These are phyloP conservation scores for Phialemonium atrogriseum DNA, from an alignment of 2,329 filamentous ascomycete species.

Conservation along the genomic window DNA sequence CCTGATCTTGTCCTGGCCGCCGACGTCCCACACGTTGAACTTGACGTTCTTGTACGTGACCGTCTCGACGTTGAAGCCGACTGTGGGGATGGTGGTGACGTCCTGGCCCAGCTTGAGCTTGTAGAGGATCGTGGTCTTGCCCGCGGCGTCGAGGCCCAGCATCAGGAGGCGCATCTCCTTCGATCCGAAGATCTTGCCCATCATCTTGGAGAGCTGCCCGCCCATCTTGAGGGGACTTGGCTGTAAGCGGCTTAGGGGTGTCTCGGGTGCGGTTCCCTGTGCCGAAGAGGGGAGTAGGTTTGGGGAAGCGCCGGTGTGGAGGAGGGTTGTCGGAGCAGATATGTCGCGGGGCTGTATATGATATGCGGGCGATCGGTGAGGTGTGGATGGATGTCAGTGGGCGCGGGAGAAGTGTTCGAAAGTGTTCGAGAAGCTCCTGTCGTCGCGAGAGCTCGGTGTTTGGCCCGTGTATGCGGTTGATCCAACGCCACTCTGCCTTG, in stretches of 20 bases:
- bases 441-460: no score
- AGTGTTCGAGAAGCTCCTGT: no score
- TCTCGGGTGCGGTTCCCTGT: no score
- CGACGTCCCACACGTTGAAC: conserved; percentile 99
- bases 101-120: conserved; percentile 98
- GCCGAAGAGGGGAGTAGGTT: no score
- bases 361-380: no score
- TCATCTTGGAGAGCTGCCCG: conserved; percentile 87
- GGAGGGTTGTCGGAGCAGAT: no score
- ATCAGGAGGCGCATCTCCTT: conserved; percentile 99
- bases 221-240: conserved; percentile 58
- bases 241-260: conserved; percentile 6
- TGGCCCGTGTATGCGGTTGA: no score
- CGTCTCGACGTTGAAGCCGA: conserved; percentile 98
- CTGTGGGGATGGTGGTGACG: conserved; percentile 95
- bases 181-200: conserved; percentile 97
- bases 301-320: no score
- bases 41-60: conserved; percentile 99
- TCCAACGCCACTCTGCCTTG: no score
- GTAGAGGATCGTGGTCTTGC: conserved; percentile 98
- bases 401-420: no score
- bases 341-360: no score
- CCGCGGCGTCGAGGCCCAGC: conserved; percentile 94
- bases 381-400: no score
- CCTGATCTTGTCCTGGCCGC: conserved; percentile 97